Percentiles rank a stretch among this genome's conserved stretches.
phyloP scores from a whole-genome alignment of 1,139 yeast species.

The Blastobotrys petasosporus region DNA sequence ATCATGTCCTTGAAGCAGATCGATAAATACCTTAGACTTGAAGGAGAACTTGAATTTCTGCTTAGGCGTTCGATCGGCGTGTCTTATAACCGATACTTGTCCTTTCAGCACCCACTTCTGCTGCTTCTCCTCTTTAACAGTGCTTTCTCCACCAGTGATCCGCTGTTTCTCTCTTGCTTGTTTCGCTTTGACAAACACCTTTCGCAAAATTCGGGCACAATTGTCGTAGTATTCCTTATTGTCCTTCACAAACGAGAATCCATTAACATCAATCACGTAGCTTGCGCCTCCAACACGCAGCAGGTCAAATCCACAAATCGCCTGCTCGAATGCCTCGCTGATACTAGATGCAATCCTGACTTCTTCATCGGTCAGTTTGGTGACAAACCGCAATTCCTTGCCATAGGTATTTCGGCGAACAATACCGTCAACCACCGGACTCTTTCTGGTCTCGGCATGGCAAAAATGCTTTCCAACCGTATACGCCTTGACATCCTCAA shows the following conservation, averaged over 20 bases:
- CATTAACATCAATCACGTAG: conserved; percentile 95
- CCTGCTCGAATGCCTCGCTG: conserved; percentile 73
- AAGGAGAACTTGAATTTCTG: conserved; percentile 96
- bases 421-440: conserved; percentile 98
- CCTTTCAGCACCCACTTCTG: conserved; percentile 98
- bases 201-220: conserved; percentile 71
- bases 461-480: conserved; percentile 89
- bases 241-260: conserved; percentile 96
- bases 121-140: conserved; percentile 59
- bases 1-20: conserved; percentile 84
- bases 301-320: conserved; percentile 97
- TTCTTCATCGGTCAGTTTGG: conserved; percentile 71
- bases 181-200: conserved; percentile 60
- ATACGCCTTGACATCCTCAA: conserved; percentile 97
- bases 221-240: conserved; percentile 79
- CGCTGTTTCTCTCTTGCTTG: conserved; percentile 39
- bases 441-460: conserved; percentile 97
- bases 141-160: conserved; percentile 14
- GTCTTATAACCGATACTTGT: conserved; percentile 83
- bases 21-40: conserved; percentile 78
- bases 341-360: conserved; percentile 73
- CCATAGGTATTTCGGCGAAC: conserved; percentile 97
- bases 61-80: conserved; percentile 98
- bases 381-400: conserved; percentile 86
- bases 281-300: conserved; percentile 83